Evolutionary conservation across 345 rosid species (phyloP).

Genomic region (Capsella bursapastoris): DNA sequence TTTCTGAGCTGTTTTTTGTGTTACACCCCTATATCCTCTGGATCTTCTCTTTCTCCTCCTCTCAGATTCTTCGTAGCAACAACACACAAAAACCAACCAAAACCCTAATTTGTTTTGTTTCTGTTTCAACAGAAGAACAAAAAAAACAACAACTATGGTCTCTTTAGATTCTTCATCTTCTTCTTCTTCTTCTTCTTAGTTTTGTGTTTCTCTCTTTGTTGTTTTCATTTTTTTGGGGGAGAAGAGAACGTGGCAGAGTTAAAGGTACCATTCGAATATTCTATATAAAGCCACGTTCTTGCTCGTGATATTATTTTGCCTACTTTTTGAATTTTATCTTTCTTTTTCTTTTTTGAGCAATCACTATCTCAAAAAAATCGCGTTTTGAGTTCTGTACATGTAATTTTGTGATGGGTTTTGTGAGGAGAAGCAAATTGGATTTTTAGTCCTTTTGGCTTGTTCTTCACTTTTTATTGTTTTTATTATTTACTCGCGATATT

Average conservation of each 20-base stretch:
- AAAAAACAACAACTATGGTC: background rate
- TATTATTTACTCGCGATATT: background rate
- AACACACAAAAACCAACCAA: background rate
- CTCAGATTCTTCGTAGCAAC: background rate
- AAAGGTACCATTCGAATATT: slow-evolving; percentile 39
- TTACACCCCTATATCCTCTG: slow-evolving; percentile 30
- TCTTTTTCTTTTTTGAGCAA: background rate
- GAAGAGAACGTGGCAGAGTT: slow-evolving; percentile 35
- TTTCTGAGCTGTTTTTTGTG: slow-evolving; percentile 26
- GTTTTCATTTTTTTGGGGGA: too few relatives aligned
- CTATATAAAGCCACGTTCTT: slow-evolving; percentile 34
- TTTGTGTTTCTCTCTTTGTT: background rate
- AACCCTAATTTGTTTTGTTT: slow-evolving; percentile 19
- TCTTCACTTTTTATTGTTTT: slow-evolving; percentile 12
- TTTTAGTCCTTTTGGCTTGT: slow-evolving; percentile 15
- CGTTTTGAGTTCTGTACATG: slow-evolving; percentile 12
- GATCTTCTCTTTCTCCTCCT: background rate
- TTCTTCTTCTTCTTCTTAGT: background rate
- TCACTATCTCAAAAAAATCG: background rate
- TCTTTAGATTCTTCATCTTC: slow-evolving; percentile 20
- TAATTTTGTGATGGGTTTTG: background rate
- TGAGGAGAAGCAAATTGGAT: slow-evolving; percentile 12
- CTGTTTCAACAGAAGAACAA: slow-evolving; percentile 33
- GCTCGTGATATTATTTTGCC: slow-evolving; percentile 28
- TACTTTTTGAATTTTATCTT: background rate